These are phyloP conservation scores for Aspergillus sp. DNA, from an alignment of 2,329 filamentous ascomycete species.

Conservation along the genomic window DNA sequence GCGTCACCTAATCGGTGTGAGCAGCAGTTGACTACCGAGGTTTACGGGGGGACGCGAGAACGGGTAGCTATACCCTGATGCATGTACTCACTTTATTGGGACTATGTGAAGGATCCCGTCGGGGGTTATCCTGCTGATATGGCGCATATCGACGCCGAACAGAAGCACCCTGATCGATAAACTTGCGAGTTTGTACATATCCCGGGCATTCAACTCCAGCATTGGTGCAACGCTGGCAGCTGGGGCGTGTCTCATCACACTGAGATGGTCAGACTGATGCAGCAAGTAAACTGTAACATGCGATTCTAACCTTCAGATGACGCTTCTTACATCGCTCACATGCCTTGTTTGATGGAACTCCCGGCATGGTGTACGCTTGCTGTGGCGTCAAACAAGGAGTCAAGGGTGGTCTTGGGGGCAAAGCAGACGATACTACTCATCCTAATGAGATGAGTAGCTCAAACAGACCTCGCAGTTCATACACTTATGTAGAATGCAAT, in stretches of 20 bases:
- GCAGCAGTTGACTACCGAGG: background rate
- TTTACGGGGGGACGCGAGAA: too few relatives aligned
- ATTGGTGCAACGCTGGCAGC: constrained; percentile 40
- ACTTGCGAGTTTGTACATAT: constrained; percentile 47
- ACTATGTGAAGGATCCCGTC: constrained; percentile 2
- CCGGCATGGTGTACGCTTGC: constrained; percentile 32
- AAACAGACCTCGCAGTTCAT: background rate
- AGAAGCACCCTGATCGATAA: constrained; percentile 46
- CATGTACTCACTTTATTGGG: constrained; percentile 6
- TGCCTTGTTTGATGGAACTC: constrained; percentile 43
- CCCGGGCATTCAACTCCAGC: constrained; percentile 44
- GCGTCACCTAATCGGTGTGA: background rate
- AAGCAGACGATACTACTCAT: background rate
- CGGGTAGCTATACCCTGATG: background rate
- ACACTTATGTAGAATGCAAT: background rate
- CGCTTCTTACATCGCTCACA: constrained; percentile 44
- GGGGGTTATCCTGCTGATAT: constrained; percentile 31
- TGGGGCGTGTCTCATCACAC: constrained; percentile 45
- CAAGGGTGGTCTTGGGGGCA: background rate
- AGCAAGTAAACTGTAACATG: background rate
- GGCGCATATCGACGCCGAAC: constrained; percentile 43
- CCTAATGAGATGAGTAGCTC: background rate
- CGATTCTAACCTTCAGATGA: constrained; percentile 38
- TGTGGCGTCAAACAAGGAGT: constrained; percentile 5
- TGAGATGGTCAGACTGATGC: constrained; percentile 15